Percentiles rank a stretch among this genome's conserved stretches.
These are phyloP conservation scores for Trametes polyzona DNA, from an alignment of 1,284 basidiomycete genomes.

Conservation along the genomic window DNA sequence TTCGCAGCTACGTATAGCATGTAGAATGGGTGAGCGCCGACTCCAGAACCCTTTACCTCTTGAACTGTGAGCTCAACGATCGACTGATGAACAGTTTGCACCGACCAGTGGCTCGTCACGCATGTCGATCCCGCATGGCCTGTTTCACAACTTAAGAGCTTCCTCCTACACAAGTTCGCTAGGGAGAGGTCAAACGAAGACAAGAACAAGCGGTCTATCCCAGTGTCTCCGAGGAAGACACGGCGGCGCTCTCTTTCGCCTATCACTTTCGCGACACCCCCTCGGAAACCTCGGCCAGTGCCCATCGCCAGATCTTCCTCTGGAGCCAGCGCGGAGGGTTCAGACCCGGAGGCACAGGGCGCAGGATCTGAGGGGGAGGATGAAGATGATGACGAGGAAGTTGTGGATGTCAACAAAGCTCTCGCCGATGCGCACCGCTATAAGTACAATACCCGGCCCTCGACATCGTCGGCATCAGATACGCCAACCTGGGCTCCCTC, in stretches of 20 bases:
- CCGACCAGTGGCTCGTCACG: slow-evolving; percentile 75
- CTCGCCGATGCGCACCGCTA: slow-evolving; percentile 22
- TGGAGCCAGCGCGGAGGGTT: not conserved
- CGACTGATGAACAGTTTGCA: slow-evolving; percentile 53
- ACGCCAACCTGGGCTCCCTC: slow-evolving; percentile 12
- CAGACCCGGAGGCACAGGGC: not conserved
- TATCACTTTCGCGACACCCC: slow-evolving; percentile 56
- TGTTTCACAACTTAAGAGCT: slow-evolving; percentile 61
- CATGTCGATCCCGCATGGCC: slow-evolving; percentile 62
- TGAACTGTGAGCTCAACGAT: not conserved
- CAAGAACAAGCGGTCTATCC: slow-evolving; percentile 17
- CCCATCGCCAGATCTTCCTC: not conserved
- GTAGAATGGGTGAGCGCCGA: slow-evolving; percentile 12
- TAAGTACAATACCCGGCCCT: slow-evolving; percentile 25
- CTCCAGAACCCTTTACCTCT: not conserved
- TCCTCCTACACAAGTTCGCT: slow-evolving; percentile 59
- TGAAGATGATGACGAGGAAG: slow-evolving; percentile 11
- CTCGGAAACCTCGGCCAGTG: slow-evolving; percentile 9
- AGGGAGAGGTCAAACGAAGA: slow-evolving; percentile 31
- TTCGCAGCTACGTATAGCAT: slow-evolving; percentile 1
- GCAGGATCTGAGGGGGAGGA: not conserved
- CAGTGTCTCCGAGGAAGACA: slow-evolving; percentile 20
- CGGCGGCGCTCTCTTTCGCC: slow-evolving; percentile 51
- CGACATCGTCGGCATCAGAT: slow-evolving; percentile 20
- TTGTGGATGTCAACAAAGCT: slow-evolving; percentile 17